Evolutionary conservation across 208 protist species (phyloP).

Genomic region (Herpetomonas tarakana): DNA sequence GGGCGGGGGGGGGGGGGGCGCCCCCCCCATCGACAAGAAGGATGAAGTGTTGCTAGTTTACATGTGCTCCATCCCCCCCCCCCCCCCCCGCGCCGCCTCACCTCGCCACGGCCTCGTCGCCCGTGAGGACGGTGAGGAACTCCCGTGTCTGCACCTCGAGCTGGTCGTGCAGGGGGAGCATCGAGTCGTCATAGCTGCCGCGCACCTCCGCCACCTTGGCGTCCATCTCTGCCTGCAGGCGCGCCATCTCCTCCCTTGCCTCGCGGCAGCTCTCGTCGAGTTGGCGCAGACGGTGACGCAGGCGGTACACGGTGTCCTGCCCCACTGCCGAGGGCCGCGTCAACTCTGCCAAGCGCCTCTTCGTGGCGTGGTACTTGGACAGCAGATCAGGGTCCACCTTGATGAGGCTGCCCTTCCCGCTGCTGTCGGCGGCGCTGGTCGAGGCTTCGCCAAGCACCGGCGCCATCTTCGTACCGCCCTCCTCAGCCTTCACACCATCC

Average conservation of each 20-base stretch:
- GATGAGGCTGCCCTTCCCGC: background rate
- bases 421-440: background rate
- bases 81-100: too few species aligned
- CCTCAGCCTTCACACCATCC: background rate
- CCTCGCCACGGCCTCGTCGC: too few species aligned
- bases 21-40: too few species aligned
- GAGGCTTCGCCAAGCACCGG: slow-evolving; percentile 1
- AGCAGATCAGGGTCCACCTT: slow-evolving; percentile 9
- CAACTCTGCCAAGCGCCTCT: slow-evolving; percentile 11
- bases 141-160: slow-evolving; percentile 54
- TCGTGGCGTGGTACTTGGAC: slow-evolving; percentile 15
- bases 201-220: slow-evolving; percentile 43
- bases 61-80: too few species aligned
- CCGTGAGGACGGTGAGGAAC: slow-evolving; percentile 34
- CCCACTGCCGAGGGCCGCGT: slow-evolving; percentile 9
- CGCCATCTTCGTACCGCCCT: background rate
- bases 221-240: slow-evolving; percentile 27
- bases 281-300: slow-evolving; percentile 51
- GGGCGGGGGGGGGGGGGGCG: too few species aligned
- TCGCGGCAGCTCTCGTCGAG: slow-evolving; percentile 37
- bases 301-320: slow-evolving; percentile 17
- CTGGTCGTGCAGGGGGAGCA: slow-evolving; percentile 68
- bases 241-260: slow-evolving; percentile 28
- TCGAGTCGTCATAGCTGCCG: slow-evolving; percentile 71
- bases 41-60: too few species aligned